Evolutionary conservation across 1,284 basidiomycete genomes (phyloP), one percentile per base, ranked within the genome.

Genomic region (Testicularia cyperi): DNA sequence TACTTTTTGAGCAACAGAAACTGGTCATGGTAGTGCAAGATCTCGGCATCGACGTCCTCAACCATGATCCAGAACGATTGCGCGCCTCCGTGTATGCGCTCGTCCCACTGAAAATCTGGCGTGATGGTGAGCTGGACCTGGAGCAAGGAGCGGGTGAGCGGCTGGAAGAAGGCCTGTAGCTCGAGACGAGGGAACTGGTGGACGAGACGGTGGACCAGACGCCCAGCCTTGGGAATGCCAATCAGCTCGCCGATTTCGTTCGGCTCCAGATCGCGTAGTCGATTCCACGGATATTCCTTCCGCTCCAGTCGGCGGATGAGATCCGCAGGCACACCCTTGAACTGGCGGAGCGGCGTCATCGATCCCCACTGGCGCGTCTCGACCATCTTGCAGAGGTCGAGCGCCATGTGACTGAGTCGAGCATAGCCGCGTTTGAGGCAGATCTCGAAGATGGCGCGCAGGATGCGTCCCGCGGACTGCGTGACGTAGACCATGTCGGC

Each of bases 351-450:
- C 13, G 94, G 94, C 0, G 92, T 92, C 92, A 98, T 98, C 0
- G 91, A 91, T 34, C 86, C 86, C 94, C 95, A 98, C 83, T 89
- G 60, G 28, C 91, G 5, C 88, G 60, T 67, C 70, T 80, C 79
- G 32, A 78, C 89, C 92, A 97, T 97, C 81, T 98, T 97, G 81
- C 94, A 98, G 52, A 98, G 80, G 64, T 94, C 88, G 28, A 98
- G 82, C 5, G 90, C 90, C 20, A 89, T 86, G 57, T 90, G 87
- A 1, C 92, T 90, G 0, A 94, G 89, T 6, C 89, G 82, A 1
- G 95, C 92, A 90, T 94, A 99, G n/a, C 94, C 94, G 46, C 92
- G 86, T 80, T 95, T 96, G 55, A 97, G 80, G 76, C 94, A 98
- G 43, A 98, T 98, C 79, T 99, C 94, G 66, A 95, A 98, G 76